Base-by-base conservation (phyloP, 305 asterid genomes). In the Coffea humblotiana region DNA sequence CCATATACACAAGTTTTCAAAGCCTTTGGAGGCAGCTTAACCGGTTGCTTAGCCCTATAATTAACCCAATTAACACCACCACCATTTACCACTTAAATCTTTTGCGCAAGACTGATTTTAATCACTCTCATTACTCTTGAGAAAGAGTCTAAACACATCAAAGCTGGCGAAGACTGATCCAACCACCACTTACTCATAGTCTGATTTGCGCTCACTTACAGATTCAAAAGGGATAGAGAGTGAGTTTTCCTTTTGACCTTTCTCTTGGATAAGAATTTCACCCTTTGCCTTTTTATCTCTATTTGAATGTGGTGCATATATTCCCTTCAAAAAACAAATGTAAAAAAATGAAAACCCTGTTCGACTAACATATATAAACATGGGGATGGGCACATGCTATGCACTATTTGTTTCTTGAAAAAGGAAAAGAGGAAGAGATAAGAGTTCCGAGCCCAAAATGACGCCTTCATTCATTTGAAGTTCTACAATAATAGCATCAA, bases 1-100 rank as follows among this genome's bases (percentile, higher is more conserved):
- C n/a, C 29, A 29, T 29, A 29, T 29, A 29, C 32, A 29, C 1
- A 58, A 35, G 14, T 16, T 9, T 27, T 40, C 68, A 78, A 85
- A 77, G 84, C 83, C 78, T 84, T 79, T 54, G 35, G 60, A 83
- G 70, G 83, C 65, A 48, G 49, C 54, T 75, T 72, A 18, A 74
- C n/a, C n/a, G n/a, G n/a, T 37, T 72, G 45, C 43, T 49, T 48
- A 56, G 32, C 60, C n/a, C 51, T 29, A 35, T 71, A 56, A 16
- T 76, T 35, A 35, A 65, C 32, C 0, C 5, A 29, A 65, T 1
- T 13, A 5, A 19, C 29, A 1, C 29, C 29, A 54, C n/a, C 77
- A 77, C 64, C 49, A 74, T 21, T 37, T 7, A 14, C 11, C 51
- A 16, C 43, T 37, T 37, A 37, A 37, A 37, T 4, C 43, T 37